Conservation (phyloP, 768 basidiomycete species). For the Phaeotremella fagi region DNA sequence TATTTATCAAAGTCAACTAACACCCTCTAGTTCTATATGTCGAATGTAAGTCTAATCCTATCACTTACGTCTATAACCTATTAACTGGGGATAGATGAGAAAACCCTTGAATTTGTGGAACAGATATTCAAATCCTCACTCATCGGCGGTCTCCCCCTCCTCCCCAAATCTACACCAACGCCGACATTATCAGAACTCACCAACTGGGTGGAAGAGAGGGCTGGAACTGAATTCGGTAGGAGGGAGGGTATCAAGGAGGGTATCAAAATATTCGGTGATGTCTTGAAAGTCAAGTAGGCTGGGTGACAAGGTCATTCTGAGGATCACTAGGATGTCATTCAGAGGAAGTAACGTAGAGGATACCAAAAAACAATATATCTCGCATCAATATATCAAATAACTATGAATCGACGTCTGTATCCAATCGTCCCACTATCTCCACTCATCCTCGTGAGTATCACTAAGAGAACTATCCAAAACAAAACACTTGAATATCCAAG, state of each 20-base stretch:
- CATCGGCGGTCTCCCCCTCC: slow-evolving; percentile 18
- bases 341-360: too few species aligned
- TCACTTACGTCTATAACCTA: not conserved
- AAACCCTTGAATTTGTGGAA: slow-evolving; percentile 1
- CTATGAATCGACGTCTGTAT: not conserved
- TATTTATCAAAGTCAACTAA: not conserved
- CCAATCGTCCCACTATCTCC: not conserved
- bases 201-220: not conserved
- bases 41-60: slow-evolving; percentile 11
- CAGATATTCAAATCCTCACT: slow-evolving; percentile 8
- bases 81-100: not conserved
- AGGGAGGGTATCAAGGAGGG: not conserved
- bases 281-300: not conserved
- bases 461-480: not conserved
- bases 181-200: not conserved
- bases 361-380: too few species aligned
- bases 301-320: not conserved
- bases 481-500: not conserved
- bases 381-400: not conserved
- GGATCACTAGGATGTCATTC: too few species aligned
- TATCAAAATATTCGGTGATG: not conserved
- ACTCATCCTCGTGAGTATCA: not conserved
- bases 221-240: not conserved
- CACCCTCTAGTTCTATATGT: slow-evolving; percentile 7
- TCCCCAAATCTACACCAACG: not conserved